Conservation (phyloP, 2,329 filamentous ascomycete genomes). For the Atkinsonella hypoxylon region DNA sequence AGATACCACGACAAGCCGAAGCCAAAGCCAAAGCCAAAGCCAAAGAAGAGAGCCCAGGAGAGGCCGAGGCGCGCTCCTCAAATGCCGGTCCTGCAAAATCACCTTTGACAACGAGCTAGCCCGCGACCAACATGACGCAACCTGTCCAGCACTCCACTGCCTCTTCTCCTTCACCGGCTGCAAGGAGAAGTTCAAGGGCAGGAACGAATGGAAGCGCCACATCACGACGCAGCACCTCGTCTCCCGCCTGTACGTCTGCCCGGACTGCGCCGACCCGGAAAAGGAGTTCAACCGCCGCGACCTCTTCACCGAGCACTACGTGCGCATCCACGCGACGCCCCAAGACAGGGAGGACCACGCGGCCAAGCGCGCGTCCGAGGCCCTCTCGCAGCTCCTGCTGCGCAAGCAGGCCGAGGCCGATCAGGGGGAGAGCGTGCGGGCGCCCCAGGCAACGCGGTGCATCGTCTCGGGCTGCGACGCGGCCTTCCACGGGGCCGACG, state of each 20-base stretch:
- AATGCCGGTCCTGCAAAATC: slow-evolving; percentile 1
- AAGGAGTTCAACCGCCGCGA: slow-evolving; percentile 76
- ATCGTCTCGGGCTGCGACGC: slow-evolving; percentile 46
- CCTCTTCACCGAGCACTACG: slow-evolving; percentile 76
- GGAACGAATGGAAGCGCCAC: slow-evolving; percentile 96
- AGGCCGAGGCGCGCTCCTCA: neutral
- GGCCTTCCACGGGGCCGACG: slow-evolving; percentile 47
- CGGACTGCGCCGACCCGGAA: slow-evolving; percentile 41
- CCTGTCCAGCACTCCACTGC: slow-evolving; percentile 48
- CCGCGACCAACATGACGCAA: neutral
- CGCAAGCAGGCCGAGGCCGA: neutral
- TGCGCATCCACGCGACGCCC: slow-evolving; percentile 60
- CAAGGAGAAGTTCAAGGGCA: slow-evolving; percentile 56
- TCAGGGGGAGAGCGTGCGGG: slow-evolving; percentile 11
- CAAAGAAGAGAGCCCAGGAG: too few relatives aligned
- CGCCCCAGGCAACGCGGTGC: slow-evolving; percentile 51
- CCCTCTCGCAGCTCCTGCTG: slow-evolving; percentile 42
- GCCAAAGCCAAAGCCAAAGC: too few relatives aligned
- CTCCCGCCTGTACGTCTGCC: slow-evolving; percentile 64
- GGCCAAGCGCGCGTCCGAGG: slow-evolving; percentile 20
- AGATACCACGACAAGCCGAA: too few relatives aligned
- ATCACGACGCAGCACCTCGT: slow-evolving; percentile 69
- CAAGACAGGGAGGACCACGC: slow-evolving; percentile 25
- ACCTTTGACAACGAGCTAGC: slow-evolving; percentile 18
- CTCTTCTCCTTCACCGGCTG: slow-evolving; percentile 73